Evolutionary conservation across 495 filamentous ascomycete species (phyloP).

Genomic region (Chaetomium tenue): DNA sequence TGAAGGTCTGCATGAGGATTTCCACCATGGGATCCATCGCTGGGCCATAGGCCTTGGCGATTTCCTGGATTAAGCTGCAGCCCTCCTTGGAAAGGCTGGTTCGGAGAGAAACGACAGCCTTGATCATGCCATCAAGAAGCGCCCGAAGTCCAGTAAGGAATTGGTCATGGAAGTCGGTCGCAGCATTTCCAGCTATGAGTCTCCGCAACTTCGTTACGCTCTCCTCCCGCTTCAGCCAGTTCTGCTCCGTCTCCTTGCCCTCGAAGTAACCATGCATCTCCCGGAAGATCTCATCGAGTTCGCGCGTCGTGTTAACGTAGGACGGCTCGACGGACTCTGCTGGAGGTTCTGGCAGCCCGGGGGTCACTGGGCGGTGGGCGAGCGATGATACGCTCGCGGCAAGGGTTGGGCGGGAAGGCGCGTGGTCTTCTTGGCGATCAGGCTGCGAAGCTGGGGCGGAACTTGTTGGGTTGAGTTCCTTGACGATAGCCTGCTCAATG

Average conservation of each 20-base stretch:
- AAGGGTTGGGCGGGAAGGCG: slow-evolving; percentile 40
- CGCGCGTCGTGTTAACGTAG: slow-evolving; percentile 74
- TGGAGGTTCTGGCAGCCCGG: slow-evolving; percentile 54
- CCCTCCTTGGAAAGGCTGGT: slow-evolving; percentile 86
- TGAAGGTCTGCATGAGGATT: slow-evolving; percentile 79
- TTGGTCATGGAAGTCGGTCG: slow-evolving; percentile 66
- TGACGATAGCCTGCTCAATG: slow-evolving; percentile 74
- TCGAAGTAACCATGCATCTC: slow-evolving; percentile 82
- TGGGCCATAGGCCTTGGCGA: slow-evolving; percentile 71
- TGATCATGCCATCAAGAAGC: slow-evolving; percentile 85
- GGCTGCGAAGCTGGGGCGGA: slow-evolving; percentile 49
- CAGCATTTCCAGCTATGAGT: slow-evolving; percentile 79
- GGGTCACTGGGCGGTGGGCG: slow-evolving; percentile 50
- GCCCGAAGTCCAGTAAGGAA: slow-evolving; percentile 69
- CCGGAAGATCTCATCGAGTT: slow-evolving; percentile 78
- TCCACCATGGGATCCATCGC: slow-evolving; percentile 87
- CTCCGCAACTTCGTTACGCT: slow-evolving; percentile 69
- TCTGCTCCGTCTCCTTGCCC: slow-evolving; percentile 84
- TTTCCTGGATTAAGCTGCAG: slow-evolving; percentile 79
- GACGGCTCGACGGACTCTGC: slow-evolving; percentile 69
- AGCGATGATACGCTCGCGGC: slow-evolving; percentile 52
- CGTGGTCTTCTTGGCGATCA: slow-evolving; percentile 43
- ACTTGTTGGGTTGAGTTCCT: slow-evolving; percentile 62
- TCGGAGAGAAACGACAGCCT: slow-evolving; percentile 78
- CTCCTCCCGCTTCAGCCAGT: slow-evolving; percentile 85